A percentile compares a stretch with the other conserved stretches of the same genome.
phyloP scores from a whole-genome alignment of 306 rosid genomes.

The Prunus campanulata region DNA sequence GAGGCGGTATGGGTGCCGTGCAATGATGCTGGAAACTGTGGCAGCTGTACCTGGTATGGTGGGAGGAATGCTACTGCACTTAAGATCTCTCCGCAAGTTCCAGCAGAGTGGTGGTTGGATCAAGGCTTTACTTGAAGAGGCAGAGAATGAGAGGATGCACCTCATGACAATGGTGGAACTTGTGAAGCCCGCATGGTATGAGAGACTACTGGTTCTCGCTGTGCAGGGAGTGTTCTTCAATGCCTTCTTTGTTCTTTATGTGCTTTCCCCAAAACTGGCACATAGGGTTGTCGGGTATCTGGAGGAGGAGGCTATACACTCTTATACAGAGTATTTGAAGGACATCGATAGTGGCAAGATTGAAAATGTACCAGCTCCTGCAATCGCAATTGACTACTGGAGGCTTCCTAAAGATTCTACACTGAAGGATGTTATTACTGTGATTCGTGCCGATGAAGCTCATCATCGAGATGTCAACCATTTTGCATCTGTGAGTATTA shows the following conservation, averaged over 20 bases:
- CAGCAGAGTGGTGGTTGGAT: slow-evolving; percentile 77
- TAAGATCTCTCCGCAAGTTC: slow-evolving; percentile 59
- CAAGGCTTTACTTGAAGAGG: slow-evolving; percentile 78
- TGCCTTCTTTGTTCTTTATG: slow-evolving; percentile 52
- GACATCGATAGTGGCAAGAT: slow-evolving; percentile 59
- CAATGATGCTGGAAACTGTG: slow-evolving; percentile 85
- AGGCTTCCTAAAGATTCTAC: slow-evolving; percentile 67
- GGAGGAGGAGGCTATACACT: slow-evolving; percentile 73
- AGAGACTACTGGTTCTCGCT: slow-evolving; percentile 55
- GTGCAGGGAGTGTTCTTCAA: slow-evolving; percentile 89
- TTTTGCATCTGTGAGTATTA: slow-evolving; percentile 66
- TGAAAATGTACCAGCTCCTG: slow-evolving; percentile 71
- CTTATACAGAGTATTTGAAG: slow-evolving; percentile 56
- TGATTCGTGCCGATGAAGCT: slow-evolving; percentile 87
- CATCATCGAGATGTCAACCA: slow-evolving; percentile 80
- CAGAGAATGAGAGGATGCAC: slow-evolving; percentile 91
- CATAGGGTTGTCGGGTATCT: slow-evolving; percentile 75
- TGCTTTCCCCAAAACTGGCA: slow-evolving; percentile 61
- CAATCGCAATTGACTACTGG: slow-evolving; percentile 83
- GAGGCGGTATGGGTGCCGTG: slow-evolving; percentile 82
- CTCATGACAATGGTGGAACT: slow-evolving; percentile 79
- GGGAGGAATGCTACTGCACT: slow-evolving; percentile 73
- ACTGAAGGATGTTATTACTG: slow-evolving; percentile 62
- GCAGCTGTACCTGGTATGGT: slow-evolving; percentile 86
- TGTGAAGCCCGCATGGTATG: slow-evolving; percentile 72